These are phyloP conservation scores for Musa acuminata DNA, from an alignment of 176 grass and related monocot genomes.

Conservation along the genomic window DNA sequence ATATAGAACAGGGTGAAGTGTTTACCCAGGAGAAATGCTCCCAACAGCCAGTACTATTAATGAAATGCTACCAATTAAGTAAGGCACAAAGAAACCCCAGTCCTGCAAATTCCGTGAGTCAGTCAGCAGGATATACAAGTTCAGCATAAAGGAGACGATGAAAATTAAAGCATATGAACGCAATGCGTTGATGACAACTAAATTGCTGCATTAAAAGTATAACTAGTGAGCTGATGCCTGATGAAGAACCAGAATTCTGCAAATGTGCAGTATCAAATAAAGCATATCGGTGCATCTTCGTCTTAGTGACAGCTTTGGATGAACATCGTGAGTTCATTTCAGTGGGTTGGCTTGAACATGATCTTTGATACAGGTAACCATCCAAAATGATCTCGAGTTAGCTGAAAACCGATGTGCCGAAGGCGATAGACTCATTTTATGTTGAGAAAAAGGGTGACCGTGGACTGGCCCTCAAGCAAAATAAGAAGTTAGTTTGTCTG, in stretches of 20 bases:
- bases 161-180: too few species aligned
- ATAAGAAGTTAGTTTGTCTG: not conserved
- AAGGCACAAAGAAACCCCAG: slow-evolving; percentile 96
- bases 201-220: not conserved
- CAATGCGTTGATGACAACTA: not conserved
- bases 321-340: not conserved
- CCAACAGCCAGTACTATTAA: slow-evolving; percentile 73
- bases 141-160: not conserved
- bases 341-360: not conserved
- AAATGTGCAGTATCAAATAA: not conserved
- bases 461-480: not conserved
- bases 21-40: slow-evolving; percentile 79
- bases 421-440: not conserved
- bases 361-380: not conserved
- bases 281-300: not conserved
- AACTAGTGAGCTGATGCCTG: not conserved
- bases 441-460: not conserved
- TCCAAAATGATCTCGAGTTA: too few species aligned
- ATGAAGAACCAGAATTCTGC: not conserved
- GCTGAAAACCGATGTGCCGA: too few species aligned
- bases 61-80: slow-evolving; percentile 83
- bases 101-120: slow-evolving; percentile 31
- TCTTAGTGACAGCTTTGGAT: not conserved
- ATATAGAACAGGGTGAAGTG: not conserved
- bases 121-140: not conserved